phyloP scores from a whole-genome alignment of 2,329 filamentous ascomycete genomes.

The Eutypa lata region DNA sequence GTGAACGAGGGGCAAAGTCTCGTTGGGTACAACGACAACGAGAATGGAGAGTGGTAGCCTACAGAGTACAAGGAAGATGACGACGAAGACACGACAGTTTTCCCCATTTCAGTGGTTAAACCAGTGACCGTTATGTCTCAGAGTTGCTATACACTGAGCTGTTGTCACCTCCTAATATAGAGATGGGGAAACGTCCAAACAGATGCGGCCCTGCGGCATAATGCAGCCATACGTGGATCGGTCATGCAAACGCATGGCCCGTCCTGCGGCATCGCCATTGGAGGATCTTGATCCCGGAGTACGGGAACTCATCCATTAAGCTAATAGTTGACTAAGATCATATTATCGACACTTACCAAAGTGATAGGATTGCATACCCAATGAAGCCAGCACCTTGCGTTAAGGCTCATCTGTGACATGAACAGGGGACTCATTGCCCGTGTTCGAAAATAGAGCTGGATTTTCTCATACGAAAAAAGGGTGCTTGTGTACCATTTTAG shows the following conservation, averaged over 20 bases:
- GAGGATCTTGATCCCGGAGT: neutral
- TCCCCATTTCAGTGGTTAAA: slow-evolving; percentile 9
- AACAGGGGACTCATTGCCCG: neutral
- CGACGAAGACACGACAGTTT: slow-evolving; percentile 15
- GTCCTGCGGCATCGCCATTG: slow-evolving; percentile 8
- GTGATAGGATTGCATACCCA: neutral
- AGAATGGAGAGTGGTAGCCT: slow-evolving; percentile 9
- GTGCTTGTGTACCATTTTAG: slow-evolving; percentile 9
- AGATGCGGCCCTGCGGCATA: slow-evolving; percentile 20
- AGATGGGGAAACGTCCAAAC: slow-evolving; percentile 8
- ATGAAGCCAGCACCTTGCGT: neutral
- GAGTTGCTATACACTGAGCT: slow-evolving; percentile 14
- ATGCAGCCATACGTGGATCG: slow-evolving; percentile 12
- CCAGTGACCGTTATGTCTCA: slow-evolving; percentile 7
- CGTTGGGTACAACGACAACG: slow-evolving; percentile 15
- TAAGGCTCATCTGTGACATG: too few relatives aligned
- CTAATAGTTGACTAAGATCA: neutral
- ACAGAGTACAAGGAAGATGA: slow-evolving; percentile 18
- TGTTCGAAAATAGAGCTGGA: neutral
- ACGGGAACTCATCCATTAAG: neutral
- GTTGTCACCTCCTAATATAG: slow-evolving; percentile 19
- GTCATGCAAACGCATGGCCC: slow-evolving; percentile 22
- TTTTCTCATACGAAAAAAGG: slow-evolving; percentile 3
- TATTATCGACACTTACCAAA: neutral
- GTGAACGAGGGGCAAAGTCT: slow-evolving; percentile 15